Conservation (phyloP, 192 early-diverging fungal genomes). For the Phlyctochytrium planicorne region DNA sequence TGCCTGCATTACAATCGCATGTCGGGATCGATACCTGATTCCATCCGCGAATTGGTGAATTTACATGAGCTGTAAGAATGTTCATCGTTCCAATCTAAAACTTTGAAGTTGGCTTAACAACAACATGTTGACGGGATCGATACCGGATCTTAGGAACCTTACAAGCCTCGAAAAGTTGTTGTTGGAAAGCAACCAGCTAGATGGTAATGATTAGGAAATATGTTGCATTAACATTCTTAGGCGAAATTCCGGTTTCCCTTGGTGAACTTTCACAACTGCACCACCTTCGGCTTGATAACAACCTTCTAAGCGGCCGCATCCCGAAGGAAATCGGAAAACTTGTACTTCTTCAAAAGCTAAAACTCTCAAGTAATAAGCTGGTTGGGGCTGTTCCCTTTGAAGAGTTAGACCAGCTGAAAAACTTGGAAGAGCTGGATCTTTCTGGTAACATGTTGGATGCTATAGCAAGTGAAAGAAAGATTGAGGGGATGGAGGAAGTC, state of each 20-base stretch:
- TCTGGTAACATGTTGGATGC: not conserved
- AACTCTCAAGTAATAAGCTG: not conserved
- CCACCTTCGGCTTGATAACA: not conserved
- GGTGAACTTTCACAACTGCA: slow-evolving; percentile 1
- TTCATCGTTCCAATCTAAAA: too few relatives aligned
- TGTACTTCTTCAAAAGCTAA: slow-evolving; percentile 10
- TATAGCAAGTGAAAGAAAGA: not conserved
- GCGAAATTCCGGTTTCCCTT: slow-evolving; percentile 7
- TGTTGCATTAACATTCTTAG: not conserved
- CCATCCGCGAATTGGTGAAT: not conserved
- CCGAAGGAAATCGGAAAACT: slow-evolving; percentile 17
- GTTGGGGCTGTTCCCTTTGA: not conserved
- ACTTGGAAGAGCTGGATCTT: not conserved
- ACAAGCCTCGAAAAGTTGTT: not conserved
- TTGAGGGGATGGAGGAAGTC: not conserved
- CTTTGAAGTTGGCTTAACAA: slow-evolving; percentile 1
- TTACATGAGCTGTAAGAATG: not conserved
- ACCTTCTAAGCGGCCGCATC: slow-evolving; percentile 11
- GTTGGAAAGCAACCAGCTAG: slow-evolving; percentile 7
- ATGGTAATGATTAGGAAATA: not conserved
- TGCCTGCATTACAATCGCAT: not conserved
- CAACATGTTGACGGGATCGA: slow-evolving; percentile 1
- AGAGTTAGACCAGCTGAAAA: not conserved
- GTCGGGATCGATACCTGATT: not conserved
- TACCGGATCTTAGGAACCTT: slow-evolving; percentile 5